Evolutionary conservation across 495 filamentous ascomycete genomes (phyloP).

Genomic region (Xylaria scruposa): DNA sequence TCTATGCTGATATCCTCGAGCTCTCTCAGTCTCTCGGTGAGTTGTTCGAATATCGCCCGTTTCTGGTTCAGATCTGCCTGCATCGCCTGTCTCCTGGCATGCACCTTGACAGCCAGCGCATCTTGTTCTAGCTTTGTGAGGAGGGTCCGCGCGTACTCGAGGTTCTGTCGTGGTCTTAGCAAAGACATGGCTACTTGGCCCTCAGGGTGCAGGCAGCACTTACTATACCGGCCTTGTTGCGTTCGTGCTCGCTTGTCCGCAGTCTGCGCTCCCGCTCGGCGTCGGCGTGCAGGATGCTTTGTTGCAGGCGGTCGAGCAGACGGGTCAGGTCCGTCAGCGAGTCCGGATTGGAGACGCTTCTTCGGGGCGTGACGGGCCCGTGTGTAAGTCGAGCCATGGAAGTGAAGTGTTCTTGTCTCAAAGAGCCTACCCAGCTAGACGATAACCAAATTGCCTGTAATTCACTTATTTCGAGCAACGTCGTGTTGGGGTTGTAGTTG

Average conservation of each 20-base stretch:
- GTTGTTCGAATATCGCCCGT: constrained; percentile 61
- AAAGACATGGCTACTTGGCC: background rate
- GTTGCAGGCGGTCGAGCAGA: constrained; percentile 77
- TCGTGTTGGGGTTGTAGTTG: background rate
- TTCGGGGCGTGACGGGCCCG: constrained; percentile 34
- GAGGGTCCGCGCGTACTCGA: constrained; percentile 78
- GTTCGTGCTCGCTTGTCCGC: constrained; percentile 70
- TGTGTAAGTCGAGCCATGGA: constrained; percentile 41
- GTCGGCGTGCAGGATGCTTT: constrained; percentile 71
- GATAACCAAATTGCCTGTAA: background rate
- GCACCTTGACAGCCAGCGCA: constrained; percentile 67
- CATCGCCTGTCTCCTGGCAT: constrained; percentile 67
- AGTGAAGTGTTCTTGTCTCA: background rate
- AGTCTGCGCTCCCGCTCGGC: constrained; percentile 63
- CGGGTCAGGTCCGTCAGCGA: constrained; percentile 65
- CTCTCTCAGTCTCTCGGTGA: constrained; percentile 68
- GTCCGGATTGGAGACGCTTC: constrained; percentile 35
- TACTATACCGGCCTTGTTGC: constrained; percentile 70
- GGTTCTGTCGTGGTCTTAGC: constrained; percentile 59
- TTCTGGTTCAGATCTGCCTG: constrained; percentile 72
- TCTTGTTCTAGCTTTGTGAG: constrained; percentile 81
- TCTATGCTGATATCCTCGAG: constrained; percentile 62
- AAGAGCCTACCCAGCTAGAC: background rate
- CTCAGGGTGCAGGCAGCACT: constrained; percentile 31
- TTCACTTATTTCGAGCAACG: background rate